A percentile compares a stretch with the other conserved stretches of the same genome.
Evolutionary conservation across 2,329 filamentous ascomycete genomes (phyloP).

Genomic region (Verticillium nonalfalfae): DNA sequence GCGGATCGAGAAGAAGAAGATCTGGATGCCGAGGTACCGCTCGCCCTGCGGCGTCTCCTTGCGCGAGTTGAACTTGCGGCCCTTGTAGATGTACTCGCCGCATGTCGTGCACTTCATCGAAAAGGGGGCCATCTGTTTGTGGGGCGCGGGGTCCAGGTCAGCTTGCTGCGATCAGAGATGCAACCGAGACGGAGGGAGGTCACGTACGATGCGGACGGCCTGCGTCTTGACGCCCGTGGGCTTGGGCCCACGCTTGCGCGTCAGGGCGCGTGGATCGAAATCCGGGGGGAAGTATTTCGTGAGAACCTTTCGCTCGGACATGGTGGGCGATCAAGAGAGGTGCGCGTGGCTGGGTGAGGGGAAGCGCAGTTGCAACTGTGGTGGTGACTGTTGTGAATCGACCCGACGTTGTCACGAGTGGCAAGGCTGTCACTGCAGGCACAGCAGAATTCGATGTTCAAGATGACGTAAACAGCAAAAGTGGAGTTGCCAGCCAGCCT

Average conservation of each 20-base stretch:
- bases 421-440: neutral
- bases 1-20: slow-evolving; percentile 73
- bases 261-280: slow-evolving; percentile 83
- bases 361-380: neutral
- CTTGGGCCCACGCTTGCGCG: slow-evolving; percentile 63
- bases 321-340: slow-evolving; percentile 30
- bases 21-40: slow-evolving; percentile 81
- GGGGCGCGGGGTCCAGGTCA: no score
- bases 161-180: slow-evolving; percentile 34
- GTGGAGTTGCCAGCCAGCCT: neutral
- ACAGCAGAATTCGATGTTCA: neutral
- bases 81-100: slow-evolving; percentile 71
- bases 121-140: slow-evolving; percentile 21
- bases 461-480: neutral
- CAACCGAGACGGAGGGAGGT: slow-evolving; percentile 52
- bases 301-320: slow-evolving; percentile 85
- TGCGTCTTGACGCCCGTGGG: slow-evolving; percentile 72
- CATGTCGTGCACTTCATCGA: slow-evolving; percentile 36
- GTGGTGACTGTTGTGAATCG: neutral
- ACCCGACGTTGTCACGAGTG: slow-evolving; percentile 1
- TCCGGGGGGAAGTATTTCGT: slow-evolving; percentile 48
- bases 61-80: slow-evolving; percentile 89
- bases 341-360: neutral
- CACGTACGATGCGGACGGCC: slow-evolving; percentile 75
- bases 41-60: slow-evolving; percentile 88